Base-by-base conservation (phyloP, 352 stramenopile species). In the Phytophthora sojae region DNA sequence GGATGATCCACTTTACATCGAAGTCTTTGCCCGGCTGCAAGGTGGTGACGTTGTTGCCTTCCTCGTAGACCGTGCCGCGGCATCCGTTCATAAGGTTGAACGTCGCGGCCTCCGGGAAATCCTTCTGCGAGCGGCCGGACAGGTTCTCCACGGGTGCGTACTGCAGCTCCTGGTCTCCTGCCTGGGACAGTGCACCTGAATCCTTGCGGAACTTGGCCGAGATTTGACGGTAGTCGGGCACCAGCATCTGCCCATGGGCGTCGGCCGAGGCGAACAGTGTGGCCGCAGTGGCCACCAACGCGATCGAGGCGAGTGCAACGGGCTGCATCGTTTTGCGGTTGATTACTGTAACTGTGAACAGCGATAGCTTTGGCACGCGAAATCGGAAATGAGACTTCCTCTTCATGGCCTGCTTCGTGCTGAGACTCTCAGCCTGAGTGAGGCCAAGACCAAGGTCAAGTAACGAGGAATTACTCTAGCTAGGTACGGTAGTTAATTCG, bases 51-150 rank as follows among this genome's bases (percentile, higher is more conserved):
- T 65, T 63, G 71, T 69, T 75, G 26, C 60, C 65, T 37, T 64
- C 29, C 51, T 77, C 64, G 61, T 77, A 78, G 4, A 78, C 58
- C 9, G 66, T 71, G 45, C 71, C 71, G 45, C 71, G 71, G 60
- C 73, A 77, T 57, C 64, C 61, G 61, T 80, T 80, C 58, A 71
- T 59, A 30, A 79, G 42, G 64, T 69, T 73, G 64, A 79, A 79
- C 1, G 50, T 75, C 15, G 15, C 44, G 1, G 64, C 57, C 32
- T 57, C 51, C 1, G 66, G 66, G 44, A 75, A 68, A 45, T 78
- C 71, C 21, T 65, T 52, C 61, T 78, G 65, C 45, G 19, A 57
- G 56, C 61, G 66, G 12, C 51, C 37, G 9, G 23, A 26, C 35
- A 78, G 55, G 23, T 65, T 53, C 49, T 76, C 61, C 30, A 75